These are phyloP conservation scores for Cryphonectria nitschkei DNA, from an alignment of 2,329 filamentous ascomycete genomes.

Conservation along the genomic window DNA sequence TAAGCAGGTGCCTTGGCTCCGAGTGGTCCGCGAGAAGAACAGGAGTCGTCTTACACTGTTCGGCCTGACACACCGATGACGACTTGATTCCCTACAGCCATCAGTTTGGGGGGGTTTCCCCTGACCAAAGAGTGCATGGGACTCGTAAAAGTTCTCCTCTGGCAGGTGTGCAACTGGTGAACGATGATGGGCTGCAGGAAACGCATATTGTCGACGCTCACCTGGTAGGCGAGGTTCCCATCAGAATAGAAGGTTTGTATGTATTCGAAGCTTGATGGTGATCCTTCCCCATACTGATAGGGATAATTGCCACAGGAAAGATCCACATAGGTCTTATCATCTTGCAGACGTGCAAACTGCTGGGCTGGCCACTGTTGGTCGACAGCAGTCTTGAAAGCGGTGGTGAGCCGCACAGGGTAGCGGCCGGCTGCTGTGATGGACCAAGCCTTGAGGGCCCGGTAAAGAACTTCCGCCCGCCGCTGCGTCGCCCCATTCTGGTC, in stretches of 20 bases:
- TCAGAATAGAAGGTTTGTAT: neutral
- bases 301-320: neutral
- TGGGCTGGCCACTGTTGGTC: neutral
- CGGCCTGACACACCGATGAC: constrained; percentile 7
- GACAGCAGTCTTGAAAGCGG: neutral
- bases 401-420: constrained; percentile 4
- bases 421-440: constrained; percentile 8
- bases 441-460: constrained; percentile 3
- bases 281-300: too few relatives aligned
- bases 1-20: neutral
- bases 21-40: neutral
- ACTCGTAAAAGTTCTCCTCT: neutral
- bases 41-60: constrained; percentile 8
- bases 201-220: neutral
- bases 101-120: neutral
- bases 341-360: constrained; percentile 12
- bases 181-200: constrained; percentile 1
- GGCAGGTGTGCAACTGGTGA: neutral
- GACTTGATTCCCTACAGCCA: constrained; percentile 10
- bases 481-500: neutral
- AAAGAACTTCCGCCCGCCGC: neutral
- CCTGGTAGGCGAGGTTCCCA: constrained; percentile 18
- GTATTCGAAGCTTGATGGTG: too few relatives aligned
- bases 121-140: neutral
- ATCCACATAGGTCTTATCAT: constrained; percentile 11